Conservation (phyloP, 306 rosid species). For the Cucumis cinereus region DNA sequence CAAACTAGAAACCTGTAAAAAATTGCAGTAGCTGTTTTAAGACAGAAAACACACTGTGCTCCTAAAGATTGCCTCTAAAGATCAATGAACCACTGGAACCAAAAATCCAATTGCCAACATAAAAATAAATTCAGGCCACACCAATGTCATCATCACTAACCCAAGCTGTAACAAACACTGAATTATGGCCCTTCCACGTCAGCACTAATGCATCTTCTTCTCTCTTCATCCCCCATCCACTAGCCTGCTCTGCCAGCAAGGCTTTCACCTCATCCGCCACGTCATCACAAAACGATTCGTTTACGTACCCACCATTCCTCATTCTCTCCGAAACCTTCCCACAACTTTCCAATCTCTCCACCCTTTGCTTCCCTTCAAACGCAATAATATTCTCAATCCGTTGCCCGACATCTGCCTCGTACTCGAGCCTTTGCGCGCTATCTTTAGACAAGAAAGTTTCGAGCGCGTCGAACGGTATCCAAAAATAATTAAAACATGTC, state of each 20-base stretch:
- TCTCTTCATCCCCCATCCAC: constrained; percentile 96
- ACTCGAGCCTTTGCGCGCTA: constrained; percentile 66
- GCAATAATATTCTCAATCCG: constrained; percentile 66
- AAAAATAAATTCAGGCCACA: constrained; percentile 6
- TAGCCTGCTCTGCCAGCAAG: constrained; percentile 89
- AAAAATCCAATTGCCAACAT: neutral
- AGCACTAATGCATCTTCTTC: constrained; percentile 78
- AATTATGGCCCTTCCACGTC: constrained; percentile 93
- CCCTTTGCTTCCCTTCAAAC: constrained; percentile 57
- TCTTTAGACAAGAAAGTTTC: constrained; percentile 83
- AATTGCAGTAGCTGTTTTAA: neutral
- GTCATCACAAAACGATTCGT: constrained; percentile 52
- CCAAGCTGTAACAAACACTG: constrained; percentile 88
- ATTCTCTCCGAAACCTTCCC: constrained; percentile 39
- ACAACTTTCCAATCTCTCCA: constrained; percentile 62
- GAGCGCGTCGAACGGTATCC: constrained; percentile 94
- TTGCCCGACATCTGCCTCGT: constrained; percentile 80
- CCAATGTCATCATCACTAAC: constrained; percentile 25
- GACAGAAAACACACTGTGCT: neutral
- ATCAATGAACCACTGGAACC: neutral
- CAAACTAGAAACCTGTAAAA: neutral
- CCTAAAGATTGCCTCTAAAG: neutral
- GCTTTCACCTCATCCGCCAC: constrained; percentile 50
- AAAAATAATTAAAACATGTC: constrained; percentile 66
- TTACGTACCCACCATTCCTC: constrained; percentile 41